Base-by-base conservation (phyloP, 129 eudicot species). In the Arctium minus region DNA sequence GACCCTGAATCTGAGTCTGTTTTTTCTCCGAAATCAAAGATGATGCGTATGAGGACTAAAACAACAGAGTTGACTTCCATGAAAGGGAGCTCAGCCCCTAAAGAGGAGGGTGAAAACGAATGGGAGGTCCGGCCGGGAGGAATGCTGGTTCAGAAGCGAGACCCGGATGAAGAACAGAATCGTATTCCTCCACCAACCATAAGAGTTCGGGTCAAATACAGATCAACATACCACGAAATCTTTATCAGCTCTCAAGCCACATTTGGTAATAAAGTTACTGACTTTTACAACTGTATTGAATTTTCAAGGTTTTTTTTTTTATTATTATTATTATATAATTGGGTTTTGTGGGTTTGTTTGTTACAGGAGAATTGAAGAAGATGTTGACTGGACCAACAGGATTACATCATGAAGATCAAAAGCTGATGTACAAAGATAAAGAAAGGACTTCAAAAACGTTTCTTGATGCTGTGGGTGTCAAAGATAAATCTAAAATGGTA, bases 111-210 rank as follows among this genome's bases (percentile, higher is more conserved):
- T 27, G 88, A 88, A 75, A 64, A 75, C 17, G 88, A 89, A 29
- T 88, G 92, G 97, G 98, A 95, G 83, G 79, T 92, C 75, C 81
- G 97, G 71, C 98, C 98, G 4, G 94, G 98, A 30, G 98, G 98
- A 80, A 94, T 94, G 98, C 80, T 94, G 85, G 98, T 94, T 11
- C 98, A 94, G 88, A 94, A 88, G 56, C 81, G 98, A 17, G 85
- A 83, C 87, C 91, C 90, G 5, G 94, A 92, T 73, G 82, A 84
- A 10, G 88, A 83, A 12, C 80, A 79, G 9, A 85, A 48, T 87
- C 82, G 88, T 0, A 44, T 82, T 18, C 96, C 96, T 6, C 93
- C 94, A 3, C 98, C 98, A 0, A 91, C 90, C 4, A 95, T 95
- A 13, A 80, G 97, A 31, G 97, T 95, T 42, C 94, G 98, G 75